These are phyloP conservation scores for Xerocomellus dryophilus DNA, from an alignment of 768 basidiomycete species.

Conservation along the genomic window DNA sequence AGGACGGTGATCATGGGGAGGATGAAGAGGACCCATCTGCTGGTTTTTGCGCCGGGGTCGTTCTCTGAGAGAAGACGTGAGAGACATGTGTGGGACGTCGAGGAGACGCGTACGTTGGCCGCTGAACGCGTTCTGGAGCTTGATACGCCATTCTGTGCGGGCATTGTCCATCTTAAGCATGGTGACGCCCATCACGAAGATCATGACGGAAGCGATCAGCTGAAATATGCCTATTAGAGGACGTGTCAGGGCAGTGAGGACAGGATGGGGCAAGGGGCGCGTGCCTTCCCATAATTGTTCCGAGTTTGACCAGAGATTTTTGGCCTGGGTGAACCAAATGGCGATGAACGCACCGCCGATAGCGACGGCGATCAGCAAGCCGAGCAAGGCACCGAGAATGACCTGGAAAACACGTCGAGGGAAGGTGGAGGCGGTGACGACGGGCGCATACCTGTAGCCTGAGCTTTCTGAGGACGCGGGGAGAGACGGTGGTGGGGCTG, in stretches of 20 bases:
- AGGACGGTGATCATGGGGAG: constrained; percentile 90
- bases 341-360: constrained; percentile 93
- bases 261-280: not conserved
- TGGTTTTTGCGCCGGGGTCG: constrained; percentile 48
- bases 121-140: constrained; percentile 77
- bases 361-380: constrained; percentile 74
- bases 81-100: not conserved
- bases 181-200: constrained; percentile 89
- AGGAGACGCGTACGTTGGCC: constrained; percentile 42
- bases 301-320: constrained; percentile 77
- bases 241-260: not conserved
- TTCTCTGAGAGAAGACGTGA: constrained; percentile 31
- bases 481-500: constrained; percentile 32
- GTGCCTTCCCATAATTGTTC: constrained; percentile 93
- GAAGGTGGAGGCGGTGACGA: not conserved
- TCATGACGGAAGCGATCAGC: constrained; percentile 72
- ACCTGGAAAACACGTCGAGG: constrained; percentile 45
- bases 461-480: constrained; percentile 61
- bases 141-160: constrained; percentile 91
- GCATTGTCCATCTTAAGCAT: constrained; percentile 96
- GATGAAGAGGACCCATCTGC: constrained; percentile 86
- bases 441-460: constrained; percentile 53
- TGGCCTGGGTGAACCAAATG: constrained; percentile 90
- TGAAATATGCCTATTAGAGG: constrained; percentile 55
- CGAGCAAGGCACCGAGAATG: constrained; percentile 67